Percentiles rank a stretch among this genome's conserved stretches.
Conservation (phyloP, 192 early-diverging fungal genomes). For the Spinellus fusiger region DNA sequence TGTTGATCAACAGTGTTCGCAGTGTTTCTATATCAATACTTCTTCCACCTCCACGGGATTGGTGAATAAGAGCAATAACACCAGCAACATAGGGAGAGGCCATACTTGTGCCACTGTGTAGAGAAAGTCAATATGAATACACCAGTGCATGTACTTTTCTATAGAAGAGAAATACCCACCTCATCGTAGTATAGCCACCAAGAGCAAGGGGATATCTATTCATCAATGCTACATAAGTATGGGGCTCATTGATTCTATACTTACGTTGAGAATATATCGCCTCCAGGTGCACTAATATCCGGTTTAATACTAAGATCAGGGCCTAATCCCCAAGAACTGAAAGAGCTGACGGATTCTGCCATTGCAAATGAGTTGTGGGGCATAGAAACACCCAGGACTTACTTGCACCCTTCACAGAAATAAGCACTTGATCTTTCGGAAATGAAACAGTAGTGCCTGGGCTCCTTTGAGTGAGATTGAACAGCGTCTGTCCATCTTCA, state of each 20-base stretch:
- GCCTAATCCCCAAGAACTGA: slow-evolving; percentile 63
- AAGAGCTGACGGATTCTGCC: slow-evolving; percentile 45
- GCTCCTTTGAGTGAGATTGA: background rate
- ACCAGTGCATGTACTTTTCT: background rate
- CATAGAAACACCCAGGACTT: slow-evolving; percentile 7
- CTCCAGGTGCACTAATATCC: slow-evolving; percentile 60
- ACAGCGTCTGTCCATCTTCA: slow-evolving; percentile 33
- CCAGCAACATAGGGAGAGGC: slow-evolving; percentile 71
- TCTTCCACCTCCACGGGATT: slow-evolving; percentile 35
- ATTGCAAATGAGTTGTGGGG: background rate
- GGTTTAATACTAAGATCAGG: slow-evolving; percentile 56
- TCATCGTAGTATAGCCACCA: slow-evolving; percentile 29
- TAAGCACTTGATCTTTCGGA: slow-evolving; percentile 27
- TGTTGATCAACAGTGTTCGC: slow-evolving; percentile 43
- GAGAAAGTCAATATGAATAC: background rate
- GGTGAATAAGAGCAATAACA: slow-evolving; percentile 55
- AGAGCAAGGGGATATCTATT: slow-evolving; percentile 23
- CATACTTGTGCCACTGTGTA: slow-evolving; percentile 75
- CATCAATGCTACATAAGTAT: background rate
- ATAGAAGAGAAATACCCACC: slow-evolving; percentile 3
- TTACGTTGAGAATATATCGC: slow-evolving; percentile 60
- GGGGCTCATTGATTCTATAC: slow-evolving; percentile 24
- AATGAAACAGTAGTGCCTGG: slow-evolving; percentile 20
- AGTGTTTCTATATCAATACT: slow-evolving; percentile 4
- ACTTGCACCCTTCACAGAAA: slow-evolving; percentile 29